These are phyloP conservation scores for Aspergillus costaricaensis DNA, from an alignment of 2,329 filamentous ascomycete genomes.

Conservation along the genomic window DNA sequence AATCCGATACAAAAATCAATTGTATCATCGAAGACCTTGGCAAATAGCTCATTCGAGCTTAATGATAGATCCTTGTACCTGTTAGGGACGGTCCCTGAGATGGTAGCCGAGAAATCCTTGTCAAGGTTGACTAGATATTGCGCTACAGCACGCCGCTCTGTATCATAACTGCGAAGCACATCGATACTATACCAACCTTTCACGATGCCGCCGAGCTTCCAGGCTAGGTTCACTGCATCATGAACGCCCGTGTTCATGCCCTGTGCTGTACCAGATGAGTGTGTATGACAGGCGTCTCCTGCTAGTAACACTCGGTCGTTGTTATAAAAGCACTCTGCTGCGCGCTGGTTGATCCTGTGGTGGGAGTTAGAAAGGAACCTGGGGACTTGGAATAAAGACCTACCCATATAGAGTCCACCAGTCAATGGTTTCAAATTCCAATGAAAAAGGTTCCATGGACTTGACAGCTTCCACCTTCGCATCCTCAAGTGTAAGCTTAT, in stretches of 20 bases:
- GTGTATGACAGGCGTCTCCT: slow-evolving; percentile 52
- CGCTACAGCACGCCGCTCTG: slow-evolving; percentile 33
- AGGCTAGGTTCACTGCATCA: slow-evolving; percentile 55
- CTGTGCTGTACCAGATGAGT: slow-evolving; percentile 55
- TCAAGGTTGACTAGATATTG: slow-evolving; percentile 36
- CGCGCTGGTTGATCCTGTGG: slow-evolving; percentile 41
- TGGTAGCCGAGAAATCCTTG: slow-evolving; percentile 22
- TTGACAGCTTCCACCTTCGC: slow-evolving; percentile 24
- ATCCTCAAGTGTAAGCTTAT: slow-evolving; percentile 17
- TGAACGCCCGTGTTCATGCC: slow-evolving; percentile 58
- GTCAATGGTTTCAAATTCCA: slow-evolving; percentile 25
- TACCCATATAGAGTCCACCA: slow-evolving; percentile 31
- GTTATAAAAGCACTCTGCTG: slow-evolving; percentile 40
- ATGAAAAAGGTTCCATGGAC: slow-evolving; percentile 22
- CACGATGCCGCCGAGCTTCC: slow-evolving; percentile 52
- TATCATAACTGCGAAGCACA: slow-evolving; percentile 32
- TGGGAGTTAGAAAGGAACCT: neutral
- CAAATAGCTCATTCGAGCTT: slow-evolving; percentile 28
- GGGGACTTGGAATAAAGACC: neutral
- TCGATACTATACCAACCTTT: slow-evolving; percentile 23
- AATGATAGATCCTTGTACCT: slow-evolving; percentile 12
- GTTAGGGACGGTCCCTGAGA: slow-evolving; percentile 22
- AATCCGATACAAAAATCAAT: slow-evolving; percentile 31
- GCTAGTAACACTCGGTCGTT: slow-evolving; percentile 50
- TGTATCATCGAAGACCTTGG: slow-evolving; percentile 25